These are phyloP conservation scores for Trichoderma simmonsii DNA, from an alignment of 2,329 filamentous ascomycete species.

Conservation along the genomic window DNA sequence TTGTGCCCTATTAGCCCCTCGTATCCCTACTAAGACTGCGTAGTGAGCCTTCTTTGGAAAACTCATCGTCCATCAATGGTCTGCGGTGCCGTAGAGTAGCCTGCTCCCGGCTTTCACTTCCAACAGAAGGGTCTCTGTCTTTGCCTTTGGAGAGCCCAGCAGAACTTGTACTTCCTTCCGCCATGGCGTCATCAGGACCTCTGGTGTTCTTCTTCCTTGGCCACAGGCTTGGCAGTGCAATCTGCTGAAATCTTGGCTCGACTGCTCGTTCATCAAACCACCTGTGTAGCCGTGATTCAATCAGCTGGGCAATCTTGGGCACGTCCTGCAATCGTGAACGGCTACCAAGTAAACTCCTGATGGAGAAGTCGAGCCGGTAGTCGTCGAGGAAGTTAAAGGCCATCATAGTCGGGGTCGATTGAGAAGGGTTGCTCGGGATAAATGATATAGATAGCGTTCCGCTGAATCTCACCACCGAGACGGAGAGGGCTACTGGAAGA, in stretches of 20 bases:
- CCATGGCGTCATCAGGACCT: conserved; percentile 60
- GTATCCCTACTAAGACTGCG: conserved; percentile 37
- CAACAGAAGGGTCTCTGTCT: conserved; percentile 48
- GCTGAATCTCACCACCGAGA: conserved; percentile 90
- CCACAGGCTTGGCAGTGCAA: conserved; percentile 78
- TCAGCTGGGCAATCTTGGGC: conserved; percentile 81
- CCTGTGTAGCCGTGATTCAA: conserved; percentile 74
- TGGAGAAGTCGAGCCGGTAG: conserved; percentile 79
- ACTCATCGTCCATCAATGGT: conserved; percentile 37
- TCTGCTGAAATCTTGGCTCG: conserved; percentile 83
- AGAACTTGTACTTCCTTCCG: conserved; percentile 44
- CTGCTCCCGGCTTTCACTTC: conserved; percentile 39
- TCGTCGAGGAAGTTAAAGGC: conserved; percentile 92
- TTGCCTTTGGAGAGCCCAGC: conserved; percentile 53
- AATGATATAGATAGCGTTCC: conserved; percentile 93
- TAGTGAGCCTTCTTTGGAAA: conserved; percentile 47
- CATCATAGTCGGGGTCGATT: conserved; percentile 78
- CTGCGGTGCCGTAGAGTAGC: conserved; percentile 40
- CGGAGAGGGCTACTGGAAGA: conserved; percentile 84
- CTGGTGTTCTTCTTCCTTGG: conserved; percentile 79
- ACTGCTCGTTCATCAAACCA: conserved; percentile 89
- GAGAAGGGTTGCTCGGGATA: conserved; percentile 69
- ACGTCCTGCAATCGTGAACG: conserved; percentile 80
- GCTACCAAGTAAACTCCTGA: conserved; percentile 74
- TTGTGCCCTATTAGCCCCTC: conserved; percentile 15